A percentile compares a stretch with the other conserved stretches of the same genome.
These are phyloP conservation scores for Ceratocystis destructans DNA, from an alignment of 2,329 filamentous ascomycete genomes.

Conservation along the genomic window DNA sequence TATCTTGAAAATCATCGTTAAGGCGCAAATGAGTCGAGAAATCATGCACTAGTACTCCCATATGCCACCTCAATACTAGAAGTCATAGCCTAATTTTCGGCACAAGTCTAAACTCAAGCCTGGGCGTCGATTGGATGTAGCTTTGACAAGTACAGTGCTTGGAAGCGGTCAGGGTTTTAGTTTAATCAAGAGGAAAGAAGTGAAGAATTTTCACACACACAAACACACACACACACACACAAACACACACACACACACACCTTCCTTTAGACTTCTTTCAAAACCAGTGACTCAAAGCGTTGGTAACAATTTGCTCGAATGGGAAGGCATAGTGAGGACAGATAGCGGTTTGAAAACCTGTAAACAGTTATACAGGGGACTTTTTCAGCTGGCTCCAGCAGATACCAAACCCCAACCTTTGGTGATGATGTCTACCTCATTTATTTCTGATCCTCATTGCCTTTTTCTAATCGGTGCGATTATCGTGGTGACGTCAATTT, in stretches of 20 bases:
- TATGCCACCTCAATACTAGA: no score
- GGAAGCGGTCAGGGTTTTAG: not conserved
- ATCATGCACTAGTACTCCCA: not conserved
- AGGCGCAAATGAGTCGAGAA: not conserved
- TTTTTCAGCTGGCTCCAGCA: not conserved
- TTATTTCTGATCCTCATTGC: not conserved
- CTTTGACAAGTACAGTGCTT: no score
- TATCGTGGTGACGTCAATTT: constrained; percentile 1
- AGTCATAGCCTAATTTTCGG: no score
- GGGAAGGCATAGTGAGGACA: not conserved
- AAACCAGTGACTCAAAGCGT: not conserved
- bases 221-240: not conserved
- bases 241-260: not conserved
- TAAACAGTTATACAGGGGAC: not conserved
- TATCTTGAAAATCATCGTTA: not conserved
- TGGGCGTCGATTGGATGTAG: no score
- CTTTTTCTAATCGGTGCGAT: not conserved
- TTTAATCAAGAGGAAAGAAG: not conserved
- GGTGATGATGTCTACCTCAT: not conserved
- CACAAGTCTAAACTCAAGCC: no score
- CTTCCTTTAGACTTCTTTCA: constrained; percentile 1
- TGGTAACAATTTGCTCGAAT: not conserved
- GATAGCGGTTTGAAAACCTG: not conserved
- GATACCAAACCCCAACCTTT: not conserved
- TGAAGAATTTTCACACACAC: constrained; percentile 5